A percentile compares a stretch with the other conserved stretches of the same genome.
Conservation (phyloP, 371 early-diverging fungal genomes). For the Mortierella sp. region DNA sequence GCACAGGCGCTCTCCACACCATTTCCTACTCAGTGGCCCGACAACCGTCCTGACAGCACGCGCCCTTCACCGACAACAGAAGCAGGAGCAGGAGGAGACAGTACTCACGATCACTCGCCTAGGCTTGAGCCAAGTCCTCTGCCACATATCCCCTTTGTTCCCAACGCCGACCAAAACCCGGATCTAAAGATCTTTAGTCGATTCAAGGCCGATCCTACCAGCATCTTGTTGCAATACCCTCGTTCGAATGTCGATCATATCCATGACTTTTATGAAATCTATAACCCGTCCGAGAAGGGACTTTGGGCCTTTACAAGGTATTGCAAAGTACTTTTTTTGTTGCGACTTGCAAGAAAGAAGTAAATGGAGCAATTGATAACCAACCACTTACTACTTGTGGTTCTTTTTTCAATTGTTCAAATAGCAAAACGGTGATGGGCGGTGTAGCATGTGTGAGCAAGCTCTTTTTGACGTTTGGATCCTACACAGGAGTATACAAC, state of each 20-base stretch:
- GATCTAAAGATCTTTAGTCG: conserved; percentile 19
- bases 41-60: not conserved
- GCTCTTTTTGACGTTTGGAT: conserved; percentile 67
- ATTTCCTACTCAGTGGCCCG: conserved; percentile 30
- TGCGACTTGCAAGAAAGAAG: not conserved
- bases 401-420: not conserved
- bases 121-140: conserved; percentile 20
- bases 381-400: not conserved
- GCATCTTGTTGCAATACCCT: conserved; percentile 45
- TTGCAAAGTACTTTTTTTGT: no score
- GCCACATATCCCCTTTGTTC: conserved; percentile 46
- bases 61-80: not conserved
- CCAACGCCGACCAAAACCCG: conserved; percentile 43
- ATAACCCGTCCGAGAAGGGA: conserved; percentile 46
- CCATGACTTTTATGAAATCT: conserved; percentile 53
- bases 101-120: conserved; percentile 16
- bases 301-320: conserved; percentile 47
- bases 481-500: conserved; percentile 68
- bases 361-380: not conserved
- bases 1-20: conserved; percentile 37
- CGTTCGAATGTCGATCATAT: conserved; percentile 45
- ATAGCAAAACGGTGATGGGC: conserved; percentile 41
- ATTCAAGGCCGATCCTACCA: conserved; percentile 46
- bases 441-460: conserved; percentile 60
- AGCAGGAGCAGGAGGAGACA: not conserved